Evolutionary conservation across 169 alveolate species (phyloP).

Genomic region (Plasmodium gallinaceum): DNA sequence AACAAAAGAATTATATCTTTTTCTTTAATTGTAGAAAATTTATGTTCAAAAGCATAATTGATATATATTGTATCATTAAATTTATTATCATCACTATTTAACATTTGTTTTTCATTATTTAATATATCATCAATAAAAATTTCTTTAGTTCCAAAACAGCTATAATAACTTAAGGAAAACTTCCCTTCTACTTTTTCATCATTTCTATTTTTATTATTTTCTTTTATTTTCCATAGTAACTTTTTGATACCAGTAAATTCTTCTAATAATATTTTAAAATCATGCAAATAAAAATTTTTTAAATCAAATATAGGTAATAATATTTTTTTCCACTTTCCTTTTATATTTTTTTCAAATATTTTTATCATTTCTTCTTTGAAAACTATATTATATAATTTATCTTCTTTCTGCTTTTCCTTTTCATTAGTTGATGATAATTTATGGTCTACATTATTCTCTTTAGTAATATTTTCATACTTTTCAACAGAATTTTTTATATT

Average conservation of each 20-base stretch:
- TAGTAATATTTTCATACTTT: not conserved
- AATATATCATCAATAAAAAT: constrained; percentile 6
- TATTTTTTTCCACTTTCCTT: constrained; percentile 62
- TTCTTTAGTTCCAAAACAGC: constrained; percentile 57
- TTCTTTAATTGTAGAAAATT: constrained; percentile 60
- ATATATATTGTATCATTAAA: not conserved
- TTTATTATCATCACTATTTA: not conserved
- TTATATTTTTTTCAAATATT: constrained; percentile 35
- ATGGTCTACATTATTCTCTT: not conserved
- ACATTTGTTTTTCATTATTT: too few species aligned
- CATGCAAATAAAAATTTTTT: constrained; percentile 29
- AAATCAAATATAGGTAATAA: constrained; percentile 41
- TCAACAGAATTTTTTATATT: not conserved
- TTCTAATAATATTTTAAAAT: constrained; percentile 18
- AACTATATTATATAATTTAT: not conserved
- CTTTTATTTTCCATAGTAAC: constrained; percentile 15
- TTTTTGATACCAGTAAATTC: constrained; percentile 61
- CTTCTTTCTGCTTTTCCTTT: not conserved
- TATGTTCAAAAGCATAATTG: constrained; percentile 50
- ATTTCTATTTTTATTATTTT: not conserved
- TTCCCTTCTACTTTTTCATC: not conserved
- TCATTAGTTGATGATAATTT: not conserved
- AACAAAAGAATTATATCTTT: constrained; percentile 53
- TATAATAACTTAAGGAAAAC: constrained; percentile 31
- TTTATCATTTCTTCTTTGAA: constrained; percentile 36